A percentile compares a stretch with the other conserved stretches of the same genome.
Evolutionary conservation across 805 yeast genomes (phyloP).

Genomic region (Hanseniaspora taiwanica): DNA sequence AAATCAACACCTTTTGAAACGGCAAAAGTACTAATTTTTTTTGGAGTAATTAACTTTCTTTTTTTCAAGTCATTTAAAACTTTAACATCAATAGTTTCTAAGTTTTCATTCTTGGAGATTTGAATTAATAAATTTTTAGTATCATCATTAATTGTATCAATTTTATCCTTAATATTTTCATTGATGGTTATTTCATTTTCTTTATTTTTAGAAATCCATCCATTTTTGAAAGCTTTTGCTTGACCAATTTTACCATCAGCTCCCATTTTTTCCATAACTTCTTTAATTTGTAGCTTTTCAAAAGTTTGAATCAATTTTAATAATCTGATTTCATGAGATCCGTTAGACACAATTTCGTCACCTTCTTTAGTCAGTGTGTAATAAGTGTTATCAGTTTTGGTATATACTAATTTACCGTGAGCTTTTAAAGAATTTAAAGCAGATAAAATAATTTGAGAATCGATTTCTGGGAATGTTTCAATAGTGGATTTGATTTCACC

Average conservation of each 20-base stretch:
- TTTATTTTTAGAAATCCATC: conserved; percentile 87
- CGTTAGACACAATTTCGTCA: conserved; percentile 57
- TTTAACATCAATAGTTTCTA: conserved; percentile 34
- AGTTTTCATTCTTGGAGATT: conserved; percentile 24
- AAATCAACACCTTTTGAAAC: conserved; percentile 77
- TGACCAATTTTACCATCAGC: conserved; percentile 84
- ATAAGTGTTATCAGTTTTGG: conserved; percentile 58
- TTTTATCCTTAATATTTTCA: conserved; percentile 35
- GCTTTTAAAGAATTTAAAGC: conserved; percentile 80
- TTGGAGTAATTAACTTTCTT: conserved; percentile 68
- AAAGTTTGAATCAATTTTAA: conserved; percentile 61
- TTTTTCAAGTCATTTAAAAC: conserved; percentile 78
- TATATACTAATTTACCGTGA: conserved; percentile 63
- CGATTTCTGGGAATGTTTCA: conserved; percentile 49
- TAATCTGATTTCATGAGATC: conserved; percentile 83
- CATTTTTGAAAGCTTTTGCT: conserved; percentile 93
- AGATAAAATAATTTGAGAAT: conserved; percentile 58
- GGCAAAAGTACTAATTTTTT: conserved; percentile 61
- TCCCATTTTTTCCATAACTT: conserved; percentile 62
- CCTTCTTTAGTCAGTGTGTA: conserved; percentile 79
- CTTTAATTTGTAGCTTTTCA: conserved; percentile 69
- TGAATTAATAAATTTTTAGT: conserved; percentile 52
- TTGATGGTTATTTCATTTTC: conserved; percentile 53
- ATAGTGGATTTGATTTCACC: conserved; percentile 60
- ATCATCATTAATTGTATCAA: conserved; percentile 35